Evolutionary conservation across 331 rosid species (phyloP).

Genomic region (Arachis monticola): DNA sequence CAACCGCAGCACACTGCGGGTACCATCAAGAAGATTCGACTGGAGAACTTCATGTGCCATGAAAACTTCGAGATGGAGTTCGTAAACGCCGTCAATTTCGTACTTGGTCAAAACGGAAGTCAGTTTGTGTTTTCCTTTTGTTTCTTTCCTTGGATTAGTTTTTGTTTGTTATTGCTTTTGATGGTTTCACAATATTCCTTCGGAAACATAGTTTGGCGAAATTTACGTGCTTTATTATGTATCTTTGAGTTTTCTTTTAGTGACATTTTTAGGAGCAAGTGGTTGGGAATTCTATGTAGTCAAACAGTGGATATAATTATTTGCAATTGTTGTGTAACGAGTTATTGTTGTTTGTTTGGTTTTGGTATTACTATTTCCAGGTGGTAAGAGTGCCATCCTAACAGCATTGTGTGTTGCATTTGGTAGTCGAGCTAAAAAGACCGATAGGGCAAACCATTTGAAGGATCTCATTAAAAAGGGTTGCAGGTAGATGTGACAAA

Average conservation of each 20-base stretch:
- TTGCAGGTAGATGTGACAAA: slow-evolving; percentile 56
- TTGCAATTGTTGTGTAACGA: slow-evolving; percentile 22
- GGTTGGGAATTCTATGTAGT: background rate
- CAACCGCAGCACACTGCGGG: slow-evolving; percentile 55
- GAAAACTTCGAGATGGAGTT: slow-evolving; percentile 69
- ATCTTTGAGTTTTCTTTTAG: background rate
- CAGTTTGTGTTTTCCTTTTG: slow-evolving; percentile 14
- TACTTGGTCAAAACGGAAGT: slow-evolving; percentile 98
- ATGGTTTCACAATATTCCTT: background rate
- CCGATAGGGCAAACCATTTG: slow-evolving; percentile 80
- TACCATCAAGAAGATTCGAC: slow-evolving; percentile 61
- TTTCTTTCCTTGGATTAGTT: background rate
- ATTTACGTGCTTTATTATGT: too few species aligned
- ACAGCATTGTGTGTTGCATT: slow-evolving; percentile 92
- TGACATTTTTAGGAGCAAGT: background rate
- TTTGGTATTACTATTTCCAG: slow-evolving; percentile 49
- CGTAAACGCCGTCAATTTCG: slow-evolving; percentile 74
- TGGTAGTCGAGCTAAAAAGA: slow-evolving; percentile 90
- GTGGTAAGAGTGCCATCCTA: slow-evolving; percentile 93
- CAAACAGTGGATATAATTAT: background rate
- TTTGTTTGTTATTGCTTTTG: background rate
- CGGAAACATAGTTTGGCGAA: too few species aligned
- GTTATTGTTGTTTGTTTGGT: slow-evolving; percentile 24
- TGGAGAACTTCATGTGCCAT: slow-evolving; percentile 97
- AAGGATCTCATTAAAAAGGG: slow-evolving; percentile 90